Evolutionary conservation across 805 yeast genomes (phyloP).

Genomic region (Wickerhamiella occidentalis): DNA sequence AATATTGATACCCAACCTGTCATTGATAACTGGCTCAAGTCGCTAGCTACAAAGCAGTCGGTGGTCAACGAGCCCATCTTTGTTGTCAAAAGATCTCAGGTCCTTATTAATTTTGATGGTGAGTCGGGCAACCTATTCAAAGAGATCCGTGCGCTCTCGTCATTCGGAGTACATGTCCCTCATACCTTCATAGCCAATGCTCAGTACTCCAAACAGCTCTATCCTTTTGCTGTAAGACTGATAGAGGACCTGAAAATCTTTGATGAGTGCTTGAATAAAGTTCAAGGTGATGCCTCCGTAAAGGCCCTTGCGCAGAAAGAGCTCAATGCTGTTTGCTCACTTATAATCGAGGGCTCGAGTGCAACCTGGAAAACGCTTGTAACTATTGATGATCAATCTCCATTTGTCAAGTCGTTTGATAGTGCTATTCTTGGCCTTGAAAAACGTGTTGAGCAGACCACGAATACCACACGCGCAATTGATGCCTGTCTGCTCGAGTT

Average conservation of each 20-base stretch:
- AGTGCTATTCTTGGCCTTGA: slow-evolving; percentile 28
- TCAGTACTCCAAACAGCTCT: slow-evolving; percentile 38
- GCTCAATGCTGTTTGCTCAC: slow-evolving; percentile 26
- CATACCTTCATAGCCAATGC: slow-evolving; percentile 37
- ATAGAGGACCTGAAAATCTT: slow-evolving; percentile 35
- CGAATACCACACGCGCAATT: slow-evolving; percentile 25
- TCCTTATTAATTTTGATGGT: slow-evolving; percentile 43
- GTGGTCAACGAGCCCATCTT: slow-evolving; percentile 32
- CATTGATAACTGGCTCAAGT: slow-evolving; percentile 39
- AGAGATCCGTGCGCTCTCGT: slow-evolving; percentile 41
- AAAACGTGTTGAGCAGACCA: slow-evolving; percentile 14
- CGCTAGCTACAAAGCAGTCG: slow-evolving; percentile 20
- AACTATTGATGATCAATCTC: slow-evolving; percentile 7
- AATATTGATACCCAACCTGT: slow-evolving; percentile 35
- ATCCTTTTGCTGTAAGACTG: slow-evolving; percentile 46
- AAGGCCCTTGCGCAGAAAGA: slow-evolving; percentile 30
- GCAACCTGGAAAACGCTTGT: slow-evolving; percentile 43
- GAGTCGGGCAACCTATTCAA: slow-evolving; percentile 34
- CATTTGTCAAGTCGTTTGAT: slow-evolving; percentile 18
- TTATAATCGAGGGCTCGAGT: slow-evolving; percentile 29
- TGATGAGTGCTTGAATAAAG: slow-evolving; percentile 4
- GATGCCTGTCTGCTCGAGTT: slow-evolving; percentile 21
- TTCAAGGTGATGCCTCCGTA: background rate
- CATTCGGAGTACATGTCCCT: slow-evolving; percentile 48
- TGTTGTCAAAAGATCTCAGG: slow-evolving; percentile 25